These are phyloP conservation scores for Erodium maritimum DNA, from an alignment of 345 rosid genomes.

Conservation along the genomic window DNA sequence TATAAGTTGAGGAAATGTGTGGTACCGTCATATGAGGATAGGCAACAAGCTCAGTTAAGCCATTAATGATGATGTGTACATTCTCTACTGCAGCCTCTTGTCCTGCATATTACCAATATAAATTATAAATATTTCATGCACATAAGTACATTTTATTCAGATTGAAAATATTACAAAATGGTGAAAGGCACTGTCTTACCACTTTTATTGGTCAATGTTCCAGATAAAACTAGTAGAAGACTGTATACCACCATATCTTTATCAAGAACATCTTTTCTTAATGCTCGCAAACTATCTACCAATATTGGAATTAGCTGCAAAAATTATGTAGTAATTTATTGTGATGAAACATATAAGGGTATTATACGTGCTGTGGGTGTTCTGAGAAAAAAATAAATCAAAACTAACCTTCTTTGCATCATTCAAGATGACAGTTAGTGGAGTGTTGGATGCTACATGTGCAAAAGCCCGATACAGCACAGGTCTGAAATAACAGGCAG, in stretches of 20 bases:
- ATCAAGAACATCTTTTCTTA: constrained; percentile 34
- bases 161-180: not conserved
- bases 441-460: constrained; percentile 56
- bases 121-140: too few relatives aligned
- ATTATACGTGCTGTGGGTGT: not conserved
- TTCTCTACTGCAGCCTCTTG: constrained; percentile 46
- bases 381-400: not conserved
- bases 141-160: too few relatives aligned
- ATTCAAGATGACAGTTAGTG: constrained; percentile 46
- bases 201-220: constrained; percentile 51
- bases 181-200: constrained; percentile 24
- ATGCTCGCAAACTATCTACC: constrained; percentile 48
- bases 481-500: constrained; percentile 36
- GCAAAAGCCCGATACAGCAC: constrained; percentile 53
- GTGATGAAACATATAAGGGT: constrained; percentile 9
- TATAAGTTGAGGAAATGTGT: not conserved
- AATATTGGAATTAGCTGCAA: constrained; percentile 59
- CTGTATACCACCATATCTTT: constrained; percentile 48
- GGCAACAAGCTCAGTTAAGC: constrained; percentile 37
- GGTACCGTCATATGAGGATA: constrained; percentile 70
- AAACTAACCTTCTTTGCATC: constrained; percentile 59
- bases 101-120: constrained; percentile 52
- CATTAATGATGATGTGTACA: constrained; percentile 41
- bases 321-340: not conserved
- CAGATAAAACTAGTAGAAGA: constrained; percentile 70